These are phyloP conservation scores for Kwoniella newhampshirensis DNA, from an alignment of 768 basidiomycete genomes.

Conservation along the genomic window DNA sequence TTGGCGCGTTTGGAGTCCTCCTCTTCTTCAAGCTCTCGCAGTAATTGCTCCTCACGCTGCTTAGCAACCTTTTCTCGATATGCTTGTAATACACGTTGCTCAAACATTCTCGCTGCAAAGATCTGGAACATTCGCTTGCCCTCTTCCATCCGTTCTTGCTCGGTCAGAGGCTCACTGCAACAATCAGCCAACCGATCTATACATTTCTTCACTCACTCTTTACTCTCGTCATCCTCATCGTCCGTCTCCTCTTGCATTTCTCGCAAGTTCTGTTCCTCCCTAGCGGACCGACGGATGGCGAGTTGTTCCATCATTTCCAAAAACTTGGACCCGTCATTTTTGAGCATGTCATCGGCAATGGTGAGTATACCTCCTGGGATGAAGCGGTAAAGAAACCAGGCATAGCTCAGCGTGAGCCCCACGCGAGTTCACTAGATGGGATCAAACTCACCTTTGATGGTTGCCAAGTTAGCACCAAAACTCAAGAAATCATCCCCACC, in stretches of 20 bases:
- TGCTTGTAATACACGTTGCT: slow-evolving; percentile 93
- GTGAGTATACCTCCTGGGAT: slow-evolving; percentile 85
- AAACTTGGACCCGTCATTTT: slow-evolving; percentile 98
- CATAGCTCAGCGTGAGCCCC: slow-evolving; percentile 47
- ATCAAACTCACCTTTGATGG: slow-evolving; percentile 58
- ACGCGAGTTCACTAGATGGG: slow-evolving; percentile 6
- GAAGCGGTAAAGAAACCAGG: slow-evolving; percentile 33
- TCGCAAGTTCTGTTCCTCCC: slow-evolving; percentile 72
- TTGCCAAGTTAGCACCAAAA: slow-evolving; percentile 75
- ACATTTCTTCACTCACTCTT: slow-evolving; percentile 53
- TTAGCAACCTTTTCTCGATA: slow-evolving; percentile 96
- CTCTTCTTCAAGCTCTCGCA: slow-evolving; percentile 94
- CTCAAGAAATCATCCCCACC: slow-evolving; percentile 69
- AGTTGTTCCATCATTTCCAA: slow-evolving; percentile 99
- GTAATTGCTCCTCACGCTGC: slow-evolving; percentile 86
- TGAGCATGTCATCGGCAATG: slow-evolving; percentile 95
- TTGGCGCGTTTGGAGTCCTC: slow-evolving; percentile 79
- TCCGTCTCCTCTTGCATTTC: slow-evolving; percentile 64
- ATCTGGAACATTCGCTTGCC: slow-evolving; percentile 99
- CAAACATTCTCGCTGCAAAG: slow-evolving; percentile 99
- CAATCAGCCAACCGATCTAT: slow-evolving; percentile 6
- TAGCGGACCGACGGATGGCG: slow-evolving; percentile 86
- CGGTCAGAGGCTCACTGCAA: slow-evolving; percentile 62
- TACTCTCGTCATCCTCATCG: slow-evolving; percentile 65
- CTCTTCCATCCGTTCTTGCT: slow-evolving; percentile 98